phyloP scores from a whole-genome alignment of 2,329 filamentous ascomycete species.

The Cyphellophora europaea region DNA sequence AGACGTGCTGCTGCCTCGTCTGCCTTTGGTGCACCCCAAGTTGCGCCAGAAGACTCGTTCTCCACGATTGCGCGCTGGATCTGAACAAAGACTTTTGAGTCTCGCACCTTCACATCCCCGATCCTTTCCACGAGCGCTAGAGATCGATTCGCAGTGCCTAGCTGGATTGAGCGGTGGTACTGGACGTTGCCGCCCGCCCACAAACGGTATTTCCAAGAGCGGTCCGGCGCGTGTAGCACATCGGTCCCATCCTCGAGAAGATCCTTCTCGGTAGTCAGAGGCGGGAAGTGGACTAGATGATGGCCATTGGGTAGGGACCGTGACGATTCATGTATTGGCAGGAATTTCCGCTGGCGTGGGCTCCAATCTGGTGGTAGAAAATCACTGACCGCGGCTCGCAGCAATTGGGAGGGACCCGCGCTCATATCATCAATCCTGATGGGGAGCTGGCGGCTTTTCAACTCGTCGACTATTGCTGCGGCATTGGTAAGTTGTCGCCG shows the following conservation, averaged over 20 bases:
- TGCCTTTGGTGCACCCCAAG: background rate
- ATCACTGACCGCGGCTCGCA: too few species aligned
- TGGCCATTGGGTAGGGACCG: too few species aligned
- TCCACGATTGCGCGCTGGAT: background rate
- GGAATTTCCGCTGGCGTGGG: too few species aligned
- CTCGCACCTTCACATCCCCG: slow-evolving; percentile 37
- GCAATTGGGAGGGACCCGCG: too few species aligned
- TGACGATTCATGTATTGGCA: too few species aligned
- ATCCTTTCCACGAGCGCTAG: slow-evolving; percentile 38
- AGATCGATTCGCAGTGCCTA: slow-evolving; percentile 17
- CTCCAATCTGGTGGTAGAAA: too few species aligned
- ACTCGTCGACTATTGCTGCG: too few species aligned
- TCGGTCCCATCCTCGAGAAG: slow-evolving; percentile 82
- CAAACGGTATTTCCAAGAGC: slow-evolving; percentile 64
- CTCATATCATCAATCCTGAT: too few species aligned
- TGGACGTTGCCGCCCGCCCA: slow-evolving; percentile 75
- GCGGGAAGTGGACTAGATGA: background rate
- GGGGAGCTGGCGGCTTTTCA: too few species aligned
- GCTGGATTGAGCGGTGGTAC: slow-evolving; percentile 43
- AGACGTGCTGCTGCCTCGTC: background rate
- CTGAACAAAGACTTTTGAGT: slow-evolving; percentile 47
- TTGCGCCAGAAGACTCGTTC: background rate
- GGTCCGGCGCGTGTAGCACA: slow-evolving; percentile 60
- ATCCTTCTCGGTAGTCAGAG: slow-evolving; percentile 24
- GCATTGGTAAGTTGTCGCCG: too few species aligned